Evolutionary conservation across 345 rosid species (phyloP), one percentile per base, ranked within the genome.

Genomic region (Eucalyptus pauciflora): DNA sequence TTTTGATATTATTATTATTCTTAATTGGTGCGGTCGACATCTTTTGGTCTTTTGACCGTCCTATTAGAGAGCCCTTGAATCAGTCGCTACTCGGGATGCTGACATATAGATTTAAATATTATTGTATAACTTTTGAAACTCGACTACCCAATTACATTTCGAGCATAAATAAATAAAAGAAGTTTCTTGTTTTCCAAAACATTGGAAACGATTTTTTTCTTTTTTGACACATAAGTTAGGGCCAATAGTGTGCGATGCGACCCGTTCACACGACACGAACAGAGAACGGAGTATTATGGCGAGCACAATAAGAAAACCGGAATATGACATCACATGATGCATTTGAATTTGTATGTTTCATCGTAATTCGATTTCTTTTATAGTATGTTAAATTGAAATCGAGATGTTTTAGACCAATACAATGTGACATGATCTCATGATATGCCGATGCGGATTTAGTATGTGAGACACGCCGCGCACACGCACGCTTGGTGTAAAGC

Each of bases 231-330:
- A n/a, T 13, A 13, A 64, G 71, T 29, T 29, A 13, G 17, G 17
- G 17, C 0, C 0, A 4, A 0, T 0, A 13, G 1, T 13, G 18
- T 1, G 1, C 0, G 2, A 29, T 15, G 8, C 3, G 9, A 29
- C 1, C 8, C 0, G 1, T 60, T 62, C 4, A 62, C 33, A 64
- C 4, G 5, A n/a, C 2, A 60, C 1, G 4, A 0, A 0, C 0
- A 58, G n/a, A 58, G 13, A 24, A 58, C 1, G 2, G 3, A 25
- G n/a, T 2, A 25, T 24, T 22, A 58, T 10, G 29, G 7, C 5
- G 1, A 25, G 13, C 13, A 27, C 15, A 27, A 60, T 11, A 27
- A 27, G 2, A 60, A 27, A 60, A 12, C 7, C 0, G 0, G 0
- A 27, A 60, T 60, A 60, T 3, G 69, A 60, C 2, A 60, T 27